Conservation (phyloP, 208 protist genomes). For the Trypanosoma melophagium region DNA sequence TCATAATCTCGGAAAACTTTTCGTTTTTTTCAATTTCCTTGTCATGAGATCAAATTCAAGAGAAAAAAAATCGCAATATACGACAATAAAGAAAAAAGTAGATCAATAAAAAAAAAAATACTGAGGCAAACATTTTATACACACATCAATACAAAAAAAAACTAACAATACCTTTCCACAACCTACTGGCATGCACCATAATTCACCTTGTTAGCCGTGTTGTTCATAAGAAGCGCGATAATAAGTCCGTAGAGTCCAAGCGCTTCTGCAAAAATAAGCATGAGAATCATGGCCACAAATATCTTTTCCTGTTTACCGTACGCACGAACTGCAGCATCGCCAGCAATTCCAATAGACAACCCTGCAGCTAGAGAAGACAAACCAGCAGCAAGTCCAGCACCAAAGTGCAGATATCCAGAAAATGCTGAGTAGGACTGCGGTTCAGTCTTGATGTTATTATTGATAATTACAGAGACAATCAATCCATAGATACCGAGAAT, state of each 20-base stretch:
- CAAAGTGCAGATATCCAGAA: conserved; percentile 84
- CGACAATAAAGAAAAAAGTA: too few species aligned
- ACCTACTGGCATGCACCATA: conserved; percentile 25
- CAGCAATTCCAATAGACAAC: conserved; percentile 99
- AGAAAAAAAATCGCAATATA: neutral
- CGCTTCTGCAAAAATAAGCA: conserved; percentile 99
- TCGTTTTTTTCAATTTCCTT: neutral
- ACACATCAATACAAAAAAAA: neutral
- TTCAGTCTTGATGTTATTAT: conserved; percentile 82
- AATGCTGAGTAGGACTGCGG: conserved; percentile 71
- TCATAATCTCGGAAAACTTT: conserved; percentile 11
- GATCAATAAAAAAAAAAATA: too few species aligned
- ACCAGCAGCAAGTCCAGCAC: conserved; percentile 93
- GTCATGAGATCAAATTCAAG: neutral
- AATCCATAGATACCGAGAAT: conserved; percentile 99
- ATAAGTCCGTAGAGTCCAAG: conserved; percentile 99
- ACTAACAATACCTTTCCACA: neutral
- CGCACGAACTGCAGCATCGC: conserved; percentile 93
- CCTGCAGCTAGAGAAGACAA: conserved; percentile 96
- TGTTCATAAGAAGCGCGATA: conserved; percentile 96
- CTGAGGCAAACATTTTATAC: neutral
- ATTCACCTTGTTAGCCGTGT: conserved; percentile 75
- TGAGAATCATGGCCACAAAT: conserved; percentile 99
- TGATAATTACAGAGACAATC: conserved; percentile 98
- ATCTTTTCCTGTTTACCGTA: conserved; percentile 96